Evolutionary conservation across 805 yeast genomes (phyloP).

Genomic region (Debaryomyces maramus): DNA sequence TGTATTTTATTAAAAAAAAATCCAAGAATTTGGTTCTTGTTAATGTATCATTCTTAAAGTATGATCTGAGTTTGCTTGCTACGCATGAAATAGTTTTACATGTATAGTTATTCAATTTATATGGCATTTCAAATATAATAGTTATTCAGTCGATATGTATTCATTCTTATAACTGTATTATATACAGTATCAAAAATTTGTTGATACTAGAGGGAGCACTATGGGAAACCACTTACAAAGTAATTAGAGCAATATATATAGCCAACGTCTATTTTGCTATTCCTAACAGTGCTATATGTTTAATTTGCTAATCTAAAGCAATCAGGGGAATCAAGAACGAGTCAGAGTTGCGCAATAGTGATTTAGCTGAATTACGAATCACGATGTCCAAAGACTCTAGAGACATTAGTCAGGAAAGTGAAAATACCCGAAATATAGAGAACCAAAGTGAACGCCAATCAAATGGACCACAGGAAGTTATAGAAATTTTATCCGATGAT

Average conservation of each 20-base stretch:
- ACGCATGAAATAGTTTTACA: background rate
- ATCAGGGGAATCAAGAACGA: too few species aligned
- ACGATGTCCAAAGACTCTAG: background rate
- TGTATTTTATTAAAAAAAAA: background rate
- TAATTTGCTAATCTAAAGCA: too few species aligned
- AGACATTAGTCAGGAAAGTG: conserved; percentile 1
- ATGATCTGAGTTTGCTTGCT: background rate
- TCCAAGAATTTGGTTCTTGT: background rate
- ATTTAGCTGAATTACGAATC: too few species aligned
- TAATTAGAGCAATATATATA: too few species aligned
- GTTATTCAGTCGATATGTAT: background rate
- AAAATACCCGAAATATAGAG: background rate
- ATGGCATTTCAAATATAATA: background rate
- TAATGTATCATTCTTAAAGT: background rate
- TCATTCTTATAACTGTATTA: too few species aligned
- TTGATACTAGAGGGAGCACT: too few species aligned
- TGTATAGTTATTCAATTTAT: background rate
- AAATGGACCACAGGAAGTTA: conserved; percentile 7
- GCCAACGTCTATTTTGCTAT: too few species aligned
- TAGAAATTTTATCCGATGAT: conserved; percentile 16
- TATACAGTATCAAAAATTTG: too few species aligned
- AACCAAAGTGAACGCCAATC: background rate
- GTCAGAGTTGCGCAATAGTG: too few species aligned
- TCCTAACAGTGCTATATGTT: too few species aligned
- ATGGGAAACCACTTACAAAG: too few species aligned